These are phyloP conservation scores for Anthostomella pinea DNA, from an alignment of 2,329 filamentous ascomycete species.

Conservation along the genomic window DNA sequence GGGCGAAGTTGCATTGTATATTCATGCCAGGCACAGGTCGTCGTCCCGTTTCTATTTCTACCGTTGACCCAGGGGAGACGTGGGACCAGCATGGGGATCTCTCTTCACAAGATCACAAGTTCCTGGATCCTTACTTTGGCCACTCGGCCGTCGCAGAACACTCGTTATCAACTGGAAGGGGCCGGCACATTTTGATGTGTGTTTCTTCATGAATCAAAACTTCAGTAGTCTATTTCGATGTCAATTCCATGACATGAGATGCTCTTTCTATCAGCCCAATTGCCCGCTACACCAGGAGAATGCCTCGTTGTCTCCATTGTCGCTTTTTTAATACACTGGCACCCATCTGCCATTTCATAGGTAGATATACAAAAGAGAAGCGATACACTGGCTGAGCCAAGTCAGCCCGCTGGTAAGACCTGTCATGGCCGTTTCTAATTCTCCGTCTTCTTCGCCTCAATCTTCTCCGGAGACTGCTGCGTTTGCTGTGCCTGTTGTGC, in stretches of 20 bases:
- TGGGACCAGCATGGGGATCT: too few relatives aligned
- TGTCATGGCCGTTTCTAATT: slow-evolving; percentile 10
- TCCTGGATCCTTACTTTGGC: too few relatives aligned
- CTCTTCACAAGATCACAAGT: too few relatives aligned
- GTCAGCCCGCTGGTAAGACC: slow-evolving; percentile 1
- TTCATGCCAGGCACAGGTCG: too few relatives aligned
- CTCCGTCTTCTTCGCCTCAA: slow-evolving; percentile 13
- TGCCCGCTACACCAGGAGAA: slow-evolving; percentile 19
- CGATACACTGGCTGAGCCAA: too few relatives aligned
- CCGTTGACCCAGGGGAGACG: too few relatives aligned
- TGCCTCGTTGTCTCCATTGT: slow-evolving; percentile 11
- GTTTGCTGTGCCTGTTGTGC: slow-evolving; percentile 29
- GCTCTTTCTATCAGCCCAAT: slow-evolving; percentile 18
- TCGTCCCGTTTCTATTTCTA: too few relatives aligned
- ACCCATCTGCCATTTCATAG: slow-evolving; percentile 5
- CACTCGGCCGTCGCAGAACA: too few relatives aligned
- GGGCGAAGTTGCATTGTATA: too few relatives aligned
- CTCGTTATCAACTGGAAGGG: too few relatives aligned
- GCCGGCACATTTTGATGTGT: too few relatives aligned
- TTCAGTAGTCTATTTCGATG: slow-evolving; percentile 14
- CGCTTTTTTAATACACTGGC: not conserved
- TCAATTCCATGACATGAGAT: slow-evolving; percentile 16
- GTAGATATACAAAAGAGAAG: slow-evolving; percentile 30
- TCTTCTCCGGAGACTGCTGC: slow-evolving; percentile 5
- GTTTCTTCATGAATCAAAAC: too few relatives aligned